Conservation (phyloP, 805 yeast genomes). For the Tetrapisispora arboricola region DNA sequence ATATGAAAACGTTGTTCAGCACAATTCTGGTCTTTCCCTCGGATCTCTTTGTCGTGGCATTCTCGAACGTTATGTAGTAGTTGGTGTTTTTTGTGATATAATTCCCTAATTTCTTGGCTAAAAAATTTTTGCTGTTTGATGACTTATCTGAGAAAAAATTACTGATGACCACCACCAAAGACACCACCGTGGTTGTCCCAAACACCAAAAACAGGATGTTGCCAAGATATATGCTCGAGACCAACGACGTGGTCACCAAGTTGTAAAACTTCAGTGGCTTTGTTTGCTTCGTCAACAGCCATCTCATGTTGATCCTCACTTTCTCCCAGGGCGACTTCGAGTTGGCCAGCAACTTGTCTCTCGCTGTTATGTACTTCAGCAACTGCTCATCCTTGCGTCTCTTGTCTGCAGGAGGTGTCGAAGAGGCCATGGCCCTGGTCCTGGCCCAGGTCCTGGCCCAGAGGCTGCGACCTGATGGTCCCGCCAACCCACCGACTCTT, state of each 20-base stretch:
- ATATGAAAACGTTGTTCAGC: slow-evolving; percentile 75
- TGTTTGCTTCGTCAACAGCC: slow-evolving; percentile 65
- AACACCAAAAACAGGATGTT: slow-evolving; percentile 67
- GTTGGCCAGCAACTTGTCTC: slow-evolving; percentile 29
- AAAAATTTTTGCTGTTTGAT: slow-evolving; percentile 49
- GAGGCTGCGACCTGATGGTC: neutral
- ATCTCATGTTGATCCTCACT: slow-evolving; percentile 44
- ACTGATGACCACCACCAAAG: slow-evolving; percentile 37
- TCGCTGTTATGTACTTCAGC: slow-evolving; percentile 19
- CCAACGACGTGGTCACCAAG: slow-evolving; percentile 55
- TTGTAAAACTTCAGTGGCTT: slow-evolving; percentile 91
- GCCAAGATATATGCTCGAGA: slow-evolving; percentile 87
- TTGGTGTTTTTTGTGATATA: slow-evolving; percentile 75
- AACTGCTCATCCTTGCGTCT: neutral
- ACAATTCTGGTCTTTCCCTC: slow-evolving; percentile 60
- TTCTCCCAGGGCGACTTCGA: slow-evolving; percentile 35
- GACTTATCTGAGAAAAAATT: slow-evolving; percentile 56
- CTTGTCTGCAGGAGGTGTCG: neutral
- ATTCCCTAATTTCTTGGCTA: slow-evolving; percentile 75
- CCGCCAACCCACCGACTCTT: too few species aligned
- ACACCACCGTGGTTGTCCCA: slow-evolving; percentile 89
- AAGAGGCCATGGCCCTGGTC: neutral
- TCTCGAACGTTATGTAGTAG: slow-evolving; percentile 77
- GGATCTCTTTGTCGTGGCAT: slow-evolving; percentile 83
- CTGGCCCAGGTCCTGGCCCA: too few species aligned